Base-by-base conservation (phyloP, 2,329 filamentous ascomycete species). In the Cercospora zeina region DNA sequence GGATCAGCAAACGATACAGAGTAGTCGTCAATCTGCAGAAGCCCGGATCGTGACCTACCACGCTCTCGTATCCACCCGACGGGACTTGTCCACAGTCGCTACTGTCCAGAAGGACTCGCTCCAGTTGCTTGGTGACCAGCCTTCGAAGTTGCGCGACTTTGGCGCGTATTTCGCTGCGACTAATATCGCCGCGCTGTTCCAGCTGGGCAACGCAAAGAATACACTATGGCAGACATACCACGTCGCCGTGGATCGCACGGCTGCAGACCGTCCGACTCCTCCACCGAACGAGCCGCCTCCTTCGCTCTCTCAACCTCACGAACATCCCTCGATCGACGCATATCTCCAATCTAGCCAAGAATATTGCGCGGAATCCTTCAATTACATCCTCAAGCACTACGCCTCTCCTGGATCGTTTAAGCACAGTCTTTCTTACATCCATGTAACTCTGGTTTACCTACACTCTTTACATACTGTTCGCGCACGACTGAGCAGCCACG, bases 371-470 rank as follows among this genome's bases (percentile, higher is more conserved):
- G 58, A 62, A 9, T 63, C 58, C 66, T 33, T 76, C 75, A 61
- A 63, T 54, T 31, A 65, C 64, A 53, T 79, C 79, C 0, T 76
- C 75, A 36, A 75, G 77, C 1, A 75, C 77, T 34, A 71, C 76
- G 1, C 83, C 80, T 0, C 79, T 82, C 39, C 67, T 74, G 2
- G 71, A 84, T 1, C 78, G 83, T 31, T 70, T 9, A 51, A 54
- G 14, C 65, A 87, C 63, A 81, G 85, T 2, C 76, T 89, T 1
- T 82, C 87, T 0, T 89, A 85, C 69, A 69, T 89, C 0, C 87
- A 90, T 66, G 81, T 85, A 0, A 81, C 82, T 4, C 75, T 91
- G 27, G 81, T 84, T 0, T 89, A 89, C 67, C 70, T 90, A 81
- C 74, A 71, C 56, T 62, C 58, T 21, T 49, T 70, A 1, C 19